These are phyloP conservation scores for Mycena filopes DNA, from an alignment of 768 basidiomycete species.

Conservation along the genomic window DNA sequence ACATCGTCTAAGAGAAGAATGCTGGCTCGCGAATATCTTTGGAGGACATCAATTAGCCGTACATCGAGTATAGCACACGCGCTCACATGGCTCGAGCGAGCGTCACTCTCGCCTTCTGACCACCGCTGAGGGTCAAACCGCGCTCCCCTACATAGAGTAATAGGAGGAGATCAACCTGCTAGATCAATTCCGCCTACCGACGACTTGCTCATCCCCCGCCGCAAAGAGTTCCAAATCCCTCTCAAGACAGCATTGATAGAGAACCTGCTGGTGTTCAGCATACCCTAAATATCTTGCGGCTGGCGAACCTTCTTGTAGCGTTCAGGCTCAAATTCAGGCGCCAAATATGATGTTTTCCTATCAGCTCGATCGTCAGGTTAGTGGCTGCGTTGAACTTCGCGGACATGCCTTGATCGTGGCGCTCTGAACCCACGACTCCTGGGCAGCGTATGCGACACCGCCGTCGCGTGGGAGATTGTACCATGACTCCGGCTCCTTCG, in stretches of 20 bases:
- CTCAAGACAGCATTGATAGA: constrained; percentile 74
- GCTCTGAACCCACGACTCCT: constrained; percentile 88
- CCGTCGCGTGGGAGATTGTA: constrained; percentile 73
- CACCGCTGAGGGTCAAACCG: constrained; percentile 54
- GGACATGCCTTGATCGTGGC: constrained; percentile 69
- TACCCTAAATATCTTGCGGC: no score
- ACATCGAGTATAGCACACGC: no score
- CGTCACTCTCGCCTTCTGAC: constrained; percentile 60
- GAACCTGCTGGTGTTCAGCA: background rate
- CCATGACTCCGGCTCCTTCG: constrained; percentile 65
- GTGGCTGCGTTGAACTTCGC: no score
- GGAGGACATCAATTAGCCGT: no score
- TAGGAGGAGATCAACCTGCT: constrained; percentile 34
- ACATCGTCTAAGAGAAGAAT: constrained; percentile 81
- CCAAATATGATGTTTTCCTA: constrained; percentile 89
- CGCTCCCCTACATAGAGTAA: constrained; percentile 58
- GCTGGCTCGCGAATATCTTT: constrained; percentile 58
- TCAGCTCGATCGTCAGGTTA: background rate
- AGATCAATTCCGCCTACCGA: constrained; percentile 4
- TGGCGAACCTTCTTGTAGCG: constrained; percentile 70
- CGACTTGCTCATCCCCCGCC: constrained; percentile 59
- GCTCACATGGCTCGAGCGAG: constrained; percentile 61
- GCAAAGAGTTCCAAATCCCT: constrained; percentile 76
- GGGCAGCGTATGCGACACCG: constrained; percentile 83
- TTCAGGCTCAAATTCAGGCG: constrained; percentile 75